Percentiles rank a stretch among this genome's conserved stretches.
Conservation (phyloP, 1,139 yeast species). For the Candida tropicalis region DNA sequence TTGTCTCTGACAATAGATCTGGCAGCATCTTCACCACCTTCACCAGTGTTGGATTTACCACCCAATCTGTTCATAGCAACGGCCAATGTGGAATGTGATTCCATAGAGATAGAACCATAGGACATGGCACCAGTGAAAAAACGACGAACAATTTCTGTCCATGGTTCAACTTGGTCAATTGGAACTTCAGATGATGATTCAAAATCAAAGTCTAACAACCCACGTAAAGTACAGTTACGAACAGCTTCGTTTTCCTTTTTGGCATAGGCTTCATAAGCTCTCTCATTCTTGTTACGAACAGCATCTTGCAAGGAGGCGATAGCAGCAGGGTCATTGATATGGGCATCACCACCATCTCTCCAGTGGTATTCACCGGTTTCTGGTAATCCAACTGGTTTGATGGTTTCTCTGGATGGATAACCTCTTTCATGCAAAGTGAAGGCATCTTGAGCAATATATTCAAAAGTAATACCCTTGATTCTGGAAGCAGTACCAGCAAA, state of each 20-base stretch:
- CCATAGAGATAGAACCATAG: conserved; percentile 98
- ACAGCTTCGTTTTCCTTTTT: conserved; percentile 91
- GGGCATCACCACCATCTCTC: conserved; percentile 98
- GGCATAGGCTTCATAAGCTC: conserved; percentile 87
- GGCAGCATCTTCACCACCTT: conserved; percentile 98
- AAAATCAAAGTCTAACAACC: conserved; percentile 86
- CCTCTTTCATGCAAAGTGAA: conserved; percentile 92
- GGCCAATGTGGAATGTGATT: conserved; percentile 95
- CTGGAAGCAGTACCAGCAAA: conserved; percentile 98
- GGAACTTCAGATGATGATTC: conserved; percentile 76
- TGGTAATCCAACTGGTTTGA: conserved; percentile 75
- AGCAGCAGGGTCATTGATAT: conserved; percentile 91
- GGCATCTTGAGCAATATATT: conserved; percentile 95
- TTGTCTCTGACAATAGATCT: conserved; percentile 76
- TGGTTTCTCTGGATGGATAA: conserved; percentile 74
- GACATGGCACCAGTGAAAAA: conserved; percentile 99
- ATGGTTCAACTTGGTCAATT: conserved; percentile 96
- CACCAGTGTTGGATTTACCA: conserved; percentile 98
- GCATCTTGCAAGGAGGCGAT: conserved; percentile 96
- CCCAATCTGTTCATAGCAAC: conserved; percentile 98
- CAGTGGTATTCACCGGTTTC: conserved; percentile 98
- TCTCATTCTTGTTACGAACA: conserved; percentile 91
- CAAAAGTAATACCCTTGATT: conserved; percentile 93
- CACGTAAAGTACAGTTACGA: conserved; percentile 90
- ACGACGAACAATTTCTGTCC: conserved; percentile 98